phyloP scores from a whole-genome alignment of 176 grass and related monocot genomes.

The Echinochloa phyllopogon region DNA sequence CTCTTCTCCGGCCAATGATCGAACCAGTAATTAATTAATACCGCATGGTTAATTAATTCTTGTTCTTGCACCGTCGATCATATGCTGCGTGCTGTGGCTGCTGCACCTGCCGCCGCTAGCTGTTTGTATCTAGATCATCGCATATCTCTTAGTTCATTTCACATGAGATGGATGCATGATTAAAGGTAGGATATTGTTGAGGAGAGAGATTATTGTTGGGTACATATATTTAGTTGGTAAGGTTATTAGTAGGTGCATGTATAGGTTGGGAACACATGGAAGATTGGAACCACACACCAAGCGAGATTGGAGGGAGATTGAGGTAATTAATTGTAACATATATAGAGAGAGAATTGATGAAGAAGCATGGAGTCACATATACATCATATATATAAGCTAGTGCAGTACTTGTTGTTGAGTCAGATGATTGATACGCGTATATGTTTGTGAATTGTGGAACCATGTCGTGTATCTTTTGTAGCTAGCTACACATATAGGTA shows the following conservation, averaged over 20 bases:
- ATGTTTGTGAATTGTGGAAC: constrained; percentile 34
- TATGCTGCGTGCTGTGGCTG: background rate
- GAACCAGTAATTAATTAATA: constrained; percentile 46
- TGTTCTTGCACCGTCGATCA: constrained; percentile 41
- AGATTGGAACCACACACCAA: constrained; percentile 36
- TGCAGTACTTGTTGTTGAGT: constrained; percentile 34
- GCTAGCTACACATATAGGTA: constrained; percentile 34
- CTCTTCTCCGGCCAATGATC: constrained; percentile 62
- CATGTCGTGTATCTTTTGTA: constrained; percentile 43
- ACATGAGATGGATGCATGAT: constrained; percentile 17
- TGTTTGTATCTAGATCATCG: constrained; percentile 27
- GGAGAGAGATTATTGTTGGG: constrained; percentile 10
- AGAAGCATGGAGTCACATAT: constrained; percentile 19
- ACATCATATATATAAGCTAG: constrained; percentile 37
- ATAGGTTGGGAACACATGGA: constrained; percentile 42
- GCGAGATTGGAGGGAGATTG: constrained; percentile 21
- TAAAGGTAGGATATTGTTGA: constrained; percentile 37
- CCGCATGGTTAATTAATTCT: constrained; percentile 51
- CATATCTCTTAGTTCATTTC: constrained; percentile 41
- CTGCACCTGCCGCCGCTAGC: background rate
- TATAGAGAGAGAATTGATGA: constrained; percentile 31
- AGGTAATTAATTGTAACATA: constrained; percentile 69
- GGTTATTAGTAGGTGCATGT: constrained; percentile 60
- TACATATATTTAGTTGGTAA: constrained; percentile 43
- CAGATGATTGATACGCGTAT: constrained; percentile 34